These are phyloP conservation scores for Pisolithus tinctorius DNA, from an alignment of 768 basidiomycete genomes.

Conservation along the genomic window DNA sequence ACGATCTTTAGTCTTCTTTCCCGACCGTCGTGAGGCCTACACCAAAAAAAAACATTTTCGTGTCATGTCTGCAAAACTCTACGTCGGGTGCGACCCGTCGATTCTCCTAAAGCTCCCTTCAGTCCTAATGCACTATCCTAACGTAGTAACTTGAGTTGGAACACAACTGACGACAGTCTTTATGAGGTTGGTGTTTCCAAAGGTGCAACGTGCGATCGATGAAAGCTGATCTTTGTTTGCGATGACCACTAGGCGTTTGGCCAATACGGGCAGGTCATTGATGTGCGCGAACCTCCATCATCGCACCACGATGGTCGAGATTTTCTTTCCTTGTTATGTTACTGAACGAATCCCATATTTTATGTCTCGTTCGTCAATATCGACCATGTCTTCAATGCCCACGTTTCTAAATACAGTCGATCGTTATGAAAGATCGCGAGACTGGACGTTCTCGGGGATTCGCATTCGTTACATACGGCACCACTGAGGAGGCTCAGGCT, in stretches of 20 bases:
- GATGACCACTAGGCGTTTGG: conserved; percentile 33
- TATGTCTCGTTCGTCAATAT: conserved; percentile 8
- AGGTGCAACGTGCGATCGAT: background rate
- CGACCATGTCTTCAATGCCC: conserved; percentile 1
- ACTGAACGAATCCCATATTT: conserved; percentile 23
- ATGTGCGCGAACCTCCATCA: conserved; percentile 39
- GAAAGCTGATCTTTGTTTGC: background rate
- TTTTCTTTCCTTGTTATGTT: conserved; percentile 14
- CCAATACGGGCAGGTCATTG: conserved; percentile 37
- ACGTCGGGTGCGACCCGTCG: conserved; percentile 22
- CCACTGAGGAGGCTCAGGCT: conserved; percentile 31
- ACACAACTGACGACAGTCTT: conserved; percentile 23
- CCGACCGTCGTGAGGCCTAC: conserved; percentile 4
- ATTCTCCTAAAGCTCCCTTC: background rate
- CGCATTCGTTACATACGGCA: conserved; percentile 43
- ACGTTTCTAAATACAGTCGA: conserved; percentile 13
- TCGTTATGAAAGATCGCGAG: conserved; percentile 44
- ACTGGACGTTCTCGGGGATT: conserved; percentile 54
- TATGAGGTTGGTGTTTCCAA: conserved; percentile 15
- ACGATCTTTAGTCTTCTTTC: background rate
- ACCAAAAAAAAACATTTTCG: conserved; percentile 9
- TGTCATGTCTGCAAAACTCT: conserved; percentile 26
- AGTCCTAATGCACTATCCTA: background rate
- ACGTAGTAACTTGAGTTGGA: conserved; percentile 29
- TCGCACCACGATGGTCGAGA: conserved; percentile 26